Base-by-base conservation (phyloP, 2,329 filamentous ascomycete genomes). In the Fusarium sororula region DNA sequence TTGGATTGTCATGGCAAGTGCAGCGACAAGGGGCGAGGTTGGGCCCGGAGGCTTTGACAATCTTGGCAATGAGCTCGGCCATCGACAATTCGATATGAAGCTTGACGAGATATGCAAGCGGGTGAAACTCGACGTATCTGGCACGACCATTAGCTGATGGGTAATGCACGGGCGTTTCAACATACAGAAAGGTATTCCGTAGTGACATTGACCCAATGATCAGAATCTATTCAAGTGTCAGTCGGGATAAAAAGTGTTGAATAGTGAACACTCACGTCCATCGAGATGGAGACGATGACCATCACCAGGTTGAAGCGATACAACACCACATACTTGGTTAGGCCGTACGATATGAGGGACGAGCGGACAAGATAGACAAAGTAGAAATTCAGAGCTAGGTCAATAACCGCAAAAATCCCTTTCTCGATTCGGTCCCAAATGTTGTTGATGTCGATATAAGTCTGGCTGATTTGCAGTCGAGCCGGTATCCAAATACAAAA, bases 361-460 rank as follows among this genome's bases (percentile, higher is more conserved):
- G 80, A 80, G 39, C 84, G 84, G 50, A 88, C 86, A 3, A 81
- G 81, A 54, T 79, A 75, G 72, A 81, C 80, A 72, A 88, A 88
- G 68, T 86, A 86, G 56, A 81, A 80, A 62, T 88, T 88, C 22
- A 88, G 78, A 1, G 75, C 76, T 5, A 81, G 82, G 62, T 88
- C 87, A 6, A 87, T 81, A 20, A 85, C 48, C 3, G 86, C 79
- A 61, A 87, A 86, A 6, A 88, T 79, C 6, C 80, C 81, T 70
- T 88, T 88, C 60, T 87, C 85, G 48, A 83, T 79, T 22, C 86
- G 84, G 51, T 88, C 86, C 85, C 85, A 88, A 35, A 86, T 75
- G 1, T 82, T 71, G 72, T 88, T 88, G 64, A 87, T 79, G 24
- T 78, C 64, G 44, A 86, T 80, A 50, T 82, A 87, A 6, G 69